Percentiles rank a stretch among this genome's conserved stretches.
These are phyloP conservation scores for Theileria equi DNA, from an alignment of 169 alveolate genomes.

Conservation along the genomic window DNA sequence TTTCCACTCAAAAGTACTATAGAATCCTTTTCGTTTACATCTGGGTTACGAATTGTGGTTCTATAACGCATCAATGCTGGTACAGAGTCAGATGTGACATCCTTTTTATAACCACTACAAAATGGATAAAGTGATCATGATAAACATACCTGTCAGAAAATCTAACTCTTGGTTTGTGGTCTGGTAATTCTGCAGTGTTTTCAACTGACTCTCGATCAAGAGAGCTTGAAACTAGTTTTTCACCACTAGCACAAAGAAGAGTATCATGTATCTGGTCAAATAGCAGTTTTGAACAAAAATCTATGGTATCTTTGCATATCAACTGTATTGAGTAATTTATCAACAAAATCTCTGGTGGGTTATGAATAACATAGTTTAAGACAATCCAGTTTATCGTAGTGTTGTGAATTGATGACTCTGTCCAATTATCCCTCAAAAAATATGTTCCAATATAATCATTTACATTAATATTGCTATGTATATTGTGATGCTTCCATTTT, in stretches of 20 bases:
- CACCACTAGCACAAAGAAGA: no score
- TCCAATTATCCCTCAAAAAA: slow-evolving; percentile 63
- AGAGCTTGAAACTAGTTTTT: neutral
- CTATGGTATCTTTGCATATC: slow-evolving; percentile 64
- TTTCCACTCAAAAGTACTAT: neutral
- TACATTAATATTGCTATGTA: slow-evolving; percentile 5
- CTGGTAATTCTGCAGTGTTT: neutral
- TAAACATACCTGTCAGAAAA: no score
- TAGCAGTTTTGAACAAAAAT: slow-evolving; percentile 60
- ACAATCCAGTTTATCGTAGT: slow-evolving; percentile 72
- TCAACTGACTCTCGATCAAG: no score
- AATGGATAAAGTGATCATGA: neutral
- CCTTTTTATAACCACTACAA: neutral
- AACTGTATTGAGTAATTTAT: slow-evolving; percentile 66
- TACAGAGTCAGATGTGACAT: no score
- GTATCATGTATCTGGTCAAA: slow-evolving; percentile 75
- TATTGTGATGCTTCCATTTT: slow-evolving; percentile 14
- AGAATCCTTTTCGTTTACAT: slow-evolving; percentile 2
- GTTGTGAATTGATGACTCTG: slow-evolving; percentile 52
- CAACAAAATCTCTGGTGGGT: slow-evolving; percentile 69
- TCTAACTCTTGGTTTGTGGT: neutral
- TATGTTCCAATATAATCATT: slow-evolving; percentile 26
- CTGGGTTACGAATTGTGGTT: slow-evolving; percentile 7
- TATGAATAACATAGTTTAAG: slow-evolving; percentile 70
- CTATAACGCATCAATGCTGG: slow-evolving; percentile 19